These are phyloP conservation scores for Eimeria acervulina DNA, from an alignment of 169 alveolate genomes.

Conservation along the genomic window DNA sequence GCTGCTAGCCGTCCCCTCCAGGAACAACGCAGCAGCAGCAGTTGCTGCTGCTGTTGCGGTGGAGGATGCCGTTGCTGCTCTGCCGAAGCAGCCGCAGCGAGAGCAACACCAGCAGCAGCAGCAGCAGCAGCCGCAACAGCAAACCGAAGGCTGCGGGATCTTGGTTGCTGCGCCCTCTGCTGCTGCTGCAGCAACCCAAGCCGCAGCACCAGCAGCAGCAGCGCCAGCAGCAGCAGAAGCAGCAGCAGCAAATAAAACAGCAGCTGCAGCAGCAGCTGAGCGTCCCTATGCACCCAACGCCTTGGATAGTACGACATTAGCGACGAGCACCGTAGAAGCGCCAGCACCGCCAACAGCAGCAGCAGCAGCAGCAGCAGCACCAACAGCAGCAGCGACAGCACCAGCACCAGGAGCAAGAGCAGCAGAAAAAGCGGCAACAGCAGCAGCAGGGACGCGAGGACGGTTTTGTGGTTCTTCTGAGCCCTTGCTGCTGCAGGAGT, in stretches of 20 bases:
- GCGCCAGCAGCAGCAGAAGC: no score
- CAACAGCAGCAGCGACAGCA: conserved; percentile 22
- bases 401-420: no score
- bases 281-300: no score
- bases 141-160: neutral
- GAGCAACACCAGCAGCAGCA: neutral
- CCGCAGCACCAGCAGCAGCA: no score
- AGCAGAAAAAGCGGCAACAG: neutral
- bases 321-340: neutral
- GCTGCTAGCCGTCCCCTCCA: neutral
- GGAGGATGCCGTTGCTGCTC: neutral
- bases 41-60: conserved; percentile 11
- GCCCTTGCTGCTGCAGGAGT: neutral
- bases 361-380: neutral
- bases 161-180: neutral
- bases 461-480: neutral
- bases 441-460: neutral
- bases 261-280: neutral
- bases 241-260: no score
- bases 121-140: neutral
- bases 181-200: neutral
- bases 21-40: neutral
- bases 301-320: no score
- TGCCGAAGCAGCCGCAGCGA: neutral
- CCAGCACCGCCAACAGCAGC: neutral